Percentiles rank a stretch among this genome's conserved stretches.
These are phyloP conservation scores for Brettanomyces naardenensis DNA, from an alignment of 805 yeast species.

Conservation along the genomic window DNA sequence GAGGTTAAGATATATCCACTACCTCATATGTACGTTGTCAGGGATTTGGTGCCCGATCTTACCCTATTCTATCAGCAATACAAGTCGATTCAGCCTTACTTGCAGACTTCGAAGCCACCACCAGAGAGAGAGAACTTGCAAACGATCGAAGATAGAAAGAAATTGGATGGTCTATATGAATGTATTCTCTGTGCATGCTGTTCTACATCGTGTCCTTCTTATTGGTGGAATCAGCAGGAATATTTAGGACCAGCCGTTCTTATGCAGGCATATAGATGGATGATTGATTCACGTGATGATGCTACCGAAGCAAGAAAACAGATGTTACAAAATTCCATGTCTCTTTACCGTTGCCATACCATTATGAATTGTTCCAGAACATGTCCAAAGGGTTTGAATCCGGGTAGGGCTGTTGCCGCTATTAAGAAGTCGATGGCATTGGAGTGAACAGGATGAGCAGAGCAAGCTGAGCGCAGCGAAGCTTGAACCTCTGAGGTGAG, in stretches of 20 bases:
- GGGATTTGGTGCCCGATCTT: slow-evolving; percentile 95
- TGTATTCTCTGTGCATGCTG: slow-evolving; percentile 98
- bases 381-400: slow-evolving; percentile 98
- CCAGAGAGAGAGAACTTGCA: slow-evolving; percentile 94
- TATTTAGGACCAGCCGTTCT: slow-evolving; percentile 97
- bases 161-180: slow-evolving; percentile 94
- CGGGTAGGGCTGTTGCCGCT: slow-evolving; percentile 95
- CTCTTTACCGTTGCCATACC: slow-evolving; percentile 97
- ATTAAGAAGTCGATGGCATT: slow-evolving; percentile 90
- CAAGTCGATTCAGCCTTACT: slow-evolving; percentile 94
- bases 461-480: too few relatives aligned
- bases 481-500: too few relatives aligned
- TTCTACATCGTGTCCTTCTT: slow-evolving; percentile 97
- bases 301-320: slow-evolving; percentile 75
- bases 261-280: slow-evolving; percentile 99
- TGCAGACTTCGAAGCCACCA: slow-evolving; percentile 78
- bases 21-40: slow-evolving; percentile 96
- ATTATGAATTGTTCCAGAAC: slow-evolving; percentile 98
- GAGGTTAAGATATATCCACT: slow-evolving; percentile 88
- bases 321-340: slow-evolving; percentile 94
- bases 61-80: slow-evolving; percentile 97
- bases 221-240: slow-evolving; percentile 99
- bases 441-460: slow-evolving; percentile 34
- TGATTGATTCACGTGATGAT: slow-evolving; percentile 93
- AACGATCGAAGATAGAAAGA: slow-evolving; percentile 85